Evolutionary conservation across 257 asterid species (phyloP), one percentile per base, ranked within the genome.

Genomic region (Cordia subcordata): DNA sequence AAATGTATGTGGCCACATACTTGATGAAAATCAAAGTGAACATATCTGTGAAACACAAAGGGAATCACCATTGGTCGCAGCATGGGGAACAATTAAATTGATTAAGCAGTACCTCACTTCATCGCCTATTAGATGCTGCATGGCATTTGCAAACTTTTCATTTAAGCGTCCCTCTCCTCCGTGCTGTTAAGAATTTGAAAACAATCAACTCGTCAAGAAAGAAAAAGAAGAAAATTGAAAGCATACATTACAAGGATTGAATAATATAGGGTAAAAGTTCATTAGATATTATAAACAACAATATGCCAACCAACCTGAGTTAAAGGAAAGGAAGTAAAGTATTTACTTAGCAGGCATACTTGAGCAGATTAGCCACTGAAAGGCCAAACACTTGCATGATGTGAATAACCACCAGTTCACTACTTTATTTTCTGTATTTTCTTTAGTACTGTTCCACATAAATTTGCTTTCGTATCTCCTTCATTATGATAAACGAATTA

Each of bases 21-120:
- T 69, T 70, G 88, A 69, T 93, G 99, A 77, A 93, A 93, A 81
- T 93, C 99, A 44, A 93, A 93, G 84, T 93, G 96, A 80, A 79
- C 46, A 68, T 89, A 93, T 75, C 97, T 93, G 86, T 67, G 65
- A 32, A 68, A 68, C 53, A 61, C 51, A 37, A 52, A 22, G 54
- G 62, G 47, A 27, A 59, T 74, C 58, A 42, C 47, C 47, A 42
- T 42, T 3, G 47, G 8, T 42, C 12, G 10, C 47, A 42, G 47
- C 3, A 11, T 42, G 15, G 12, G 15, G 8, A 42, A 3, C 4
- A 42, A 11, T 49, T 64, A 15, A 44, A 60, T 39, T 11, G n/a
- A 46, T 23, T 54, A 57, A 47, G 62, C 9, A 13, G 52, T 69
- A 92, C 98, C 85, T 92, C 64, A 84, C 81, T 62, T 81, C 86